Conservation (phyloP, 108 stramenopile genomes). For the Skeletonema potamos region DNA sequence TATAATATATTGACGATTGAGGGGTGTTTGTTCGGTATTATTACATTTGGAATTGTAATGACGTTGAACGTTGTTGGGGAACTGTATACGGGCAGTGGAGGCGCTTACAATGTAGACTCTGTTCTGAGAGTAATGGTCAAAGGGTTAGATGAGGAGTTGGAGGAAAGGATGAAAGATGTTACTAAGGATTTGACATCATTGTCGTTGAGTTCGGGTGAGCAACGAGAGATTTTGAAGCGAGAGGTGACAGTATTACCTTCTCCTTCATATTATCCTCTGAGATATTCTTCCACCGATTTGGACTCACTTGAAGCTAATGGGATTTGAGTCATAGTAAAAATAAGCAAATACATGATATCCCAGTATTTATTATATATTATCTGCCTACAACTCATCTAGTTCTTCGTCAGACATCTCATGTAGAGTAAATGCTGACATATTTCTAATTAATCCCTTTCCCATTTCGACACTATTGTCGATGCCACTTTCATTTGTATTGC, state of each 20-base stretch:
- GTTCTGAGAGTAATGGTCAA: constrained; percentile 80
- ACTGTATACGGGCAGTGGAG: constrained; percentile 74
- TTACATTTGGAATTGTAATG: constrained; percentile 80
- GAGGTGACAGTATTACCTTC: constrained; percentile 7
- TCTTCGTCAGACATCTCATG: background rate
- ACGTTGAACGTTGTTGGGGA: constrained; percentile 79
- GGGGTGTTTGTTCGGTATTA: constrained; percentile 78
- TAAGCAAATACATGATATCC: no score
- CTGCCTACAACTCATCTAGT: background rate
- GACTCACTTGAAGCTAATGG: constrained; percentile 5
- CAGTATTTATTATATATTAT: background rate
- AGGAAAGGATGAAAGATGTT: constrained; percentile 61
- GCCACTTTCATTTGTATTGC: background rate
- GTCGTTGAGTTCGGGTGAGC: background rate
- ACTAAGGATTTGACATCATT: background rate
- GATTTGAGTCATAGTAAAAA: background rate
- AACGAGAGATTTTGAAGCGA: constrained; percentile 8
- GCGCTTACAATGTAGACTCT: constrained; percentile 87
- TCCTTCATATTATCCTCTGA: constrained; percentile 17
- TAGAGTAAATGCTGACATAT: background rate
- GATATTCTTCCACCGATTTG: constrained; percentile 5
- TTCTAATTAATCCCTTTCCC: background rate
- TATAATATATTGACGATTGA: constrained; percentile 82
- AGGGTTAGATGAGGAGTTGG: constrained; percentile 82
- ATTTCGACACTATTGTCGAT: background rate